phyloP scores from a whole-genome alignment of 2,329 filamentous ascomycete species.

The Talaromyces sp. region DNA sequence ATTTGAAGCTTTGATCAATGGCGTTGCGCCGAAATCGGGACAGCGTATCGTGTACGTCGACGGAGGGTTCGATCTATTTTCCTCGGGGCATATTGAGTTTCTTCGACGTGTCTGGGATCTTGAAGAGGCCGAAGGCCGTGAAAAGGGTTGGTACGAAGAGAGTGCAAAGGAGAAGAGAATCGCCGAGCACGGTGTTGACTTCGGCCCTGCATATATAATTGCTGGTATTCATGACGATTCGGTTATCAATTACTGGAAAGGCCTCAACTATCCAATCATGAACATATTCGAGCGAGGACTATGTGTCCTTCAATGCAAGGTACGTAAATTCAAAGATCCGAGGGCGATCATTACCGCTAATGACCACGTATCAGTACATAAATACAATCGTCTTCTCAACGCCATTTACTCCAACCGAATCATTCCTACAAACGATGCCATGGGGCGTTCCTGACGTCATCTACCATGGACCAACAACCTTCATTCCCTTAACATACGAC shows the following conservation, averaged over 20 bases:
- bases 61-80: slow-evolving; percentile 94
- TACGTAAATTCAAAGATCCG: slow-evolving; percentile 43
- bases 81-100: slow-evolving; percentile 94
- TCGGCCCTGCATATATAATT: slow-evolving; percentile 79
- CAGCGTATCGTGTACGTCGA: slow-evolving; percentile 93
- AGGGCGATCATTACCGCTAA: background rate
- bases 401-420: slow-evolving; percentile 76
- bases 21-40: slow-evolving; percentile 66
- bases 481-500: slow-evolving; percentile 74
- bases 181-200: slow-evolving; percentile 64
- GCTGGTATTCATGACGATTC: slow-evolving; percentile 92
- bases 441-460: slow-evolving; percentile 72
- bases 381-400: slow-evolving; percentile 84
- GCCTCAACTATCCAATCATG: slow-evolving; percentile 98
- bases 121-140: slow-evolving; percentile 65
- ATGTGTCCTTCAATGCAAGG: slow-evolving; percentile 90
- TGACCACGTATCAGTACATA: slow-evolving; percentile 62
- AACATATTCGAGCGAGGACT: slow-evolving; percentile 96
- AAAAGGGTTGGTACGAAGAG: slow-evolving; percentile 70
- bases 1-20: slow-evolving; percentile 66
- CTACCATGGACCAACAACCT: slow-evolving; percentile 94
- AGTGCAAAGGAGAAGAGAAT: slow-evolving; percentile 61
- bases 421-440: slow-evolving; percentile 72
- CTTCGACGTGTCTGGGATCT: slow-evolving; percentile 69
- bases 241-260: slow-evolving; percentile 95